Conservation (phyloP, 345 rosid species). For the Populus alba region DNA sequence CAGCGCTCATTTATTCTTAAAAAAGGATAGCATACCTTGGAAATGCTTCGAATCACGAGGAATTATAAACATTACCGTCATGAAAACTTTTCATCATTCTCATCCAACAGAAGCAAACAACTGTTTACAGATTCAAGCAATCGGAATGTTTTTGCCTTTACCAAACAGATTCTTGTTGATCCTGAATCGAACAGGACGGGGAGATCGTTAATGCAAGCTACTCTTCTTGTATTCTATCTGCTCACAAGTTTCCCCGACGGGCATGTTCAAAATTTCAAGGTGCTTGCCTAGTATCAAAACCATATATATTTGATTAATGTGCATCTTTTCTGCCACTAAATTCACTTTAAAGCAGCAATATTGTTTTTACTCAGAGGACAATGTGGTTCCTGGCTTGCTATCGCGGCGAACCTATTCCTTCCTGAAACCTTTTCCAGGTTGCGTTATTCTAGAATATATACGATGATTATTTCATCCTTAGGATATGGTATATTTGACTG, state of each 20-base stretch:
- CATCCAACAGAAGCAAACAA: neutral
- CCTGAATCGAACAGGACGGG: slow-evolving; percentile 37
- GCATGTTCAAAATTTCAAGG: slow-evolving; percentile 49
- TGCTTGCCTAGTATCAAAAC: slow-evolving; percentile 2
- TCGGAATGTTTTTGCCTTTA: neutral
- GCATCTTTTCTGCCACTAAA: neutral
- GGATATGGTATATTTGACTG: neutral
- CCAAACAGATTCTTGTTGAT: slow-evolving; percentile 45
- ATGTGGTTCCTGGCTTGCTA: slow-evolving; percentile 48
- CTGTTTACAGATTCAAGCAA: neutral
- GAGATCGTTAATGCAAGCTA: slow-evolving; percentile 33
- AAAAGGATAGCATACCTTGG: neutral
- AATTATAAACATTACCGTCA: neutral
- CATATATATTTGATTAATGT: neutral
- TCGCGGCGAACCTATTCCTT: slow-evolving; percentile 35
- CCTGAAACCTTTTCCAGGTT: slow-evolving; percentile 45
- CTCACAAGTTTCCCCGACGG: slow-evolving; percentile 36
- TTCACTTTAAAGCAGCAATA: neutral
- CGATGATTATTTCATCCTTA: neutral
- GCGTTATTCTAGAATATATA: neutral
- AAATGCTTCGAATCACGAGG: neutral
- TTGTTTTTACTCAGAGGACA: slow-evolving; percentile 38
- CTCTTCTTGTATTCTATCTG: slow-evolving; percentile 42
- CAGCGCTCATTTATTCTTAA: neutral
- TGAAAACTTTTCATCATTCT: neutral